A percentile compares a stretch with the other conserved stretches of the same genome.
Evolutionary conservation across 306 rosid species (phyloP).

Genomic region (Alnus glutinosa): DNA sequence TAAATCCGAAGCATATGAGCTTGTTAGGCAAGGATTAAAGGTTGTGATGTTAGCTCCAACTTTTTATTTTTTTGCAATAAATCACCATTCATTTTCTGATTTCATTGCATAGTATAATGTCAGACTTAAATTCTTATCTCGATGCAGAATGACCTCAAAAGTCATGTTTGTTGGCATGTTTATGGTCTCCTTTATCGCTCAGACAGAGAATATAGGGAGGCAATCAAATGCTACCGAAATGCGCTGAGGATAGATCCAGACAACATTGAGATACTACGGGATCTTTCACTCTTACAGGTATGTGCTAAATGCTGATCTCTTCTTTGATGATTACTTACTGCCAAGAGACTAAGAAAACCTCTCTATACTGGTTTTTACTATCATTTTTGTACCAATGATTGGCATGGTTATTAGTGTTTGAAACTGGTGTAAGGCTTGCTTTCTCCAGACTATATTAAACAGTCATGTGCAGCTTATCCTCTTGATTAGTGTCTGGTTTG

Average conservation of each 20-base stretch:
- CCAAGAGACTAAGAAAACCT: constrained; percentile 2
- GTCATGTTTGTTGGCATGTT: constrained; percentile 99
- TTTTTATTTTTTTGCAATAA: neutral
- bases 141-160: constrained; percentile 91
- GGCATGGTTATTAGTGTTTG: constrained; percentile 5
- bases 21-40: constrained; percentile 92
- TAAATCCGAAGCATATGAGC: constrained; percentile 94
- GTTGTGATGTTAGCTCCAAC: constrained; percentile 41
- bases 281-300: constrained; percentile 92
- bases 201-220: constrained; percentile 97
- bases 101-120: constrained; percentile 21
- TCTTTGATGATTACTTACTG: constrained; percentile 19
- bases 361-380: neutral
- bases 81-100: constrained; percentile 11
- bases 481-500: neutral
- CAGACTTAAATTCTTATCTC: constrained; percentile 29
- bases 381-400: neutral
- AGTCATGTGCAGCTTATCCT: neutral
- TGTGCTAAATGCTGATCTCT: constrained; percentile 17
- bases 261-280: constrained; percentile 93
- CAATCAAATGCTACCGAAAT: constrained; percentile 93
- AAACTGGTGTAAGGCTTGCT: constrained; percentile 2
- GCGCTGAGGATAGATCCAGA: constrained; percentile 95
- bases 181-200: constrained; percentile 97
- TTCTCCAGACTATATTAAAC: neutral